Percentiles rank a stretch among this genome's conserved stretches.
phyloP scores from a whole-genome alignment of 129 eudicot species.

The Tagetes erecta region DNA sequence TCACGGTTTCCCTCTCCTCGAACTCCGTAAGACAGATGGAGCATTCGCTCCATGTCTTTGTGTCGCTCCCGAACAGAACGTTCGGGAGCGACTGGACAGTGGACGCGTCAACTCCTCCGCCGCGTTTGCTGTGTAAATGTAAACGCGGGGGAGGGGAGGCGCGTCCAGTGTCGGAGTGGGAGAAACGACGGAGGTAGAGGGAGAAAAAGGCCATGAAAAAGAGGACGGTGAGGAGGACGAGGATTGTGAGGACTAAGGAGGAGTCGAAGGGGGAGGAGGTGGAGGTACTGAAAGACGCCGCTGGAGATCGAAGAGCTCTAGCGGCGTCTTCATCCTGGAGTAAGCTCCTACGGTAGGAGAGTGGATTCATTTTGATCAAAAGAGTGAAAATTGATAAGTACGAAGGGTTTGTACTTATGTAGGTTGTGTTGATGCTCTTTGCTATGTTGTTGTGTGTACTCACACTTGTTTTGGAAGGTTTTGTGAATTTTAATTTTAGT shows the following conservation, averaged over 20 bases:
- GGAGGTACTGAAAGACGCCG: slow-evolving; percentile 10
- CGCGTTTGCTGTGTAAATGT: background rate
- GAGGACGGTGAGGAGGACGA: slow-evolving; percentile 63
- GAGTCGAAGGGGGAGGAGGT: slow-evolving; percentile 52
- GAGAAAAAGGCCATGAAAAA: slow-evolving; percentile 75
- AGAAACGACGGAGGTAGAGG: slow-evolving; percentile 61
- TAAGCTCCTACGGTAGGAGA: slow-evolving; percentile 24
- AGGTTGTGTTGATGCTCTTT: slow-evolving; percentile 13
- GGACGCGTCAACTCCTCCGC: slow-evolving; percentile 38
- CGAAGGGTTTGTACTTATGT: background rate
- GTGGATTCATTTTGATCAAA: slow-evolving; percentile 19
- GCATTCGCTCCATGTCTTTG: slow-evolving; percentile 48
- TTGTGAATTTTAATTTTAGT: background rate
- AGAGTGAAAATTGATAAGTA: slow-evolving; percentile 16
- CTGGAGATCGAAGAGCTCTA: slow-evolving; percentile 22
- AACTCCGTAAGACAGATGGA: slow-evolving; percentile 67
- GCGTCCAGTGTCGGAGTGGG: slow-evolving; percentile 23
- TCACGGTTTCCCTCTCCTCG: slow-evolving; percentile 58
- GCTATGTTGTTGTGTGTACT: background rate
- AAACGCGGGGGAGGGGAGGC: background rate
- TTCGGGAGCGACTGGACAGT: slow-evolving; percentile 43
- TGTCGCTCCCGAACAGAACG: slow-evolving; percentile 36
- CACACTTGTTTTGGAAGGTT: slow-evolving; percentile 25
- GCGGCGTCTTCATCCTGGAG: slow-evolving; percentile 34
- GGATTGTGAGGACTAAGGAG: slow-evolving; percentile 56